A percentile compares a stretch with the other conserved stretches of the same genome.
Conservation (phyloP, 768 basidiomycete genomes). For the Nidularia sp. region DNA sequence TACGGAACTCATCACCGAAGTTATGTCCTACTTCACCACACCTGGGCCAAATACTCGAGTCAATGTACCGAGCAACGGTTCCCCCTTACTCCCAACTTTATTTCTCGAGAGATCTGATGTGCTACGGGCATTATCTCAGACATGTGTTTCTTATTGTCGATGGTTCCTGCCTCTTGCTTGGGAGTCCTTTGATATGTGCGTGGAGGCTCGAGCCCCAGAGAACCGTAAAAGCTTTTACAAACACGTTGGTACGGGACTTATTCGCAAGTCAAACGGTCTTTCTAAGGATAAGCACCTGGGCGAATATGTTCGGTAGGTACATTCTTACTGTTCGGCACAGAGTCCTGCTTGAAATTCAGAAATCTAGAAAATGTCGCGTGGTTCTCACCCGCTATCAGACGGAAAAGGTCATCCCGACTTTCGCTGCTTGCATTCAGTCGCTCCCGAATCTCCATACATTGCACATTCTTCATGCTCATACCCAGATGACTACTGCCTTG, state of each 20-base stretch:
- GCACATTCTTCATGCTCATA: neutral
- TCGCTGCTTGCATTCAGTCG: neutral
- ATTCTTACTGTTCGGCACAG: too few species aligned
- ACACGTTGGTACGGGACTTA: neutral
- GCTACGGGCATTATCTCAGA: conserved; percentile 1
- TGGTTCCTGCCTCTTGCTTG: neutral
- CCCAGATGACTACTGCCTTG: conserved; percentile 1
- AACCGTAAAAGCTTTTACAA: neutral
- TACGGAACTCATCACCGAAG: too few species aligned
- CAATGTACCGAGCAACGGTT: too few species aligned
- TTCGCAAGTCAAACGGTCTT: neutral
- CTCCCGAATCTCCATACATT: conserved; percentile 1
- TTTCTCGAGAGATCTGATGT: neutral
- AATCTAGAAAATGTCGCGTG: neutral
- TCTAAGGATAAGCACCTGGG: neutral
- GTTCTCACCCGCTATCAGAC: conserved; percentile 1
- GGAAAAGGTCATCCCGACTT: neutral
- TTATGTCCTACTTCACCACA: too few species aligned
- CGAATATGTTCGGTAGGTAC: neutral
- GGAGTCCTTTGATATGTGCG: neutral
- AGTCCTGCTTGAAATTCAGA: neutral
- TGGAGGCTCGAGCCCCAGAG: neutral
- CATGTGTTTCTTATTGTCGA: neutral
- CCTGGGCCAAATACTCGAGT: too few species aligned
- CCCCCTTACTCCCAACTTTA: too few species aligned